Conservation (phyloP, 169 alveolate species). For the Eimeria acervulina region DNA sequence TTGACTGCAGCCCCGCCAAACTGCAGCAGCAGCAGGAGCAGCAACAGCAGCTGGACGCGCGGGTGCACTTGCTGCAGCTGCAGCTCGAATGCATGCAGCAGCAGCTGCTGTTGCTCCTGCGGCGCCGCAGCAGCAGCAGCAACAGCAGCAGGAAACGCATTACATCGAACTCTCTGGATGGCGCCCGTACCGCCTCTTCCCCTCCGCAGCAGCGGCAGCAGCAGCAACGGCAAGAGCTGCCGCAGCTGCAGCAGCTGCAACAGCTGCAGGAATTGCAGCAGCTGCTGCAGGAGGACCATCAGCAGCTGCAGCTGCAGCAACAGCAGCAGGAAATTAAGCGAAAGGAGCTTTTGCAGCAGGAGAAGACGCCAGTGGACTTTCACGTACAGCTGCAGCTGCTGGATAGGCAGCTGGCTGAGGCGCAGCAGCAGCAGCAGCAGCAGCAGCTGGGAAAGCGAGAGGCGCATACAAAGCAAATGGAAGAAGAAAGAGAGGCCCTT, state of each 20-base stretch:
- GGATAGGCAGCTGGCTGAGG: background rate
- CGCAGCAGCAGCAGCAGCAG: constrained; percentile 43
- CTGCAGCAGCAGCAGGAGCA: too few relatives aligned
- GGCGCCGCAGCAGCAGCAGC: too few relatives aligned
- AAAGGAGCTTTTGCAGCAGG: background rate
- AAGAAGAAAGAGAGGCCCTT: background rate
- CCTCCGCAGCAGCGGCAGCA: background rate
- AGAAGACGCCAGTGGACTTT: background rate
- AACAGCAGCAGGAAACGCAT: too few relatives aligned
- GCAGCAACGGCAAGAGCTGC: background rate
- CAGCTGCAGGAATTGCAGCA: background rate
- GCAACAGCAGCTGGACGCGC: too few relatives aligned
- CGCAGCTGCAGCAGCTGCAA: background rate
- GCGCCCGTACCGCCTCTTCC: too few relatives aligned
- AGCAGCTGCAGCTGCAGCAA: background rate
- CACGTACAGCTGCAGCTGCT: background rate
- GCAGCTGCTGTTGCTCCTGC: too few relatives aligned
- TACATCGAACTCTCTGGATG: too few relatives aligned
- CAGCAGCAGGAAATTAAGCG: background rate
- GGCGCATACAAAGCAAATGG: background rate
- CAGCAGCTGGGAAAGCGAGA: background rate
- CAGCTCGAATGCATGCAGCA: too few relatives aligned
- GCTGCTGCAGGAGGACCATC: constrained; percentile 5
- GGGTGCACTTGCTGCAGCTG: too few relatives aligned
- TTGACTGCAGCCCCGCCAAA: too few relatives aligned